A percentile compares a stretch with the other conserved stretches of the same genome.
Conservation (phyloP, 108 stramenopile species). For the Fragilaria crotonensis region DNA sequence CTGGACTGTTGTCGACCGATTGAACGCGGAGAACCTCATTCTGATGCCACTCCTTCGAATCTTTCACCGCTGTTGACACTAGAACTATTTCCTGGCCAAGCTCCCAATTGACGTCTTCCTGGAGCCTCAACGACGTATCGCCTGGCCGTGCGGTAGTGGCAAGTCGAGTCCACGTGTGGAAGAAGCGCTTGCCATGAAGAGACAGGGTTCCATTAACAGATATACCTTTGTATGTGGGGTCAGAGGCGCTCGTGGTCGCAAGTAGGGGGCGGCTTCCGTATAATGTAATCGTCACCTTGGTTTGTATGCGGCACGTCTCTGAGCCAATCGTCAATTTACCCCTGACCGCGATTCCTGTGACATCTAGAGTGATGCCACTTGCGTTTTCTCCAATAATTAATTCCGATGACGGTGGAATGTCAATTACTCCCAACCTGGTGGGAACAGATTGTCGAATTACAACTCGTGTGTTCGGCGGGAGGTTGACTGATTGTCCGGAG, state of each 20-base stretch:
- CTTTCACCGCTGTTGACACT: conserved; percentile 24
- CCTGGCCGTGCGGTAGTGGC: conserved; percentile 16
- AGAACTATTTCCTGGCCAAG: conserved; percentile 31
- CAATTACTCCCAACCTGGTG: conserved; percentile 15
- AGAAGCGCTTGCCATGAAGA: conserved; percentile 30
- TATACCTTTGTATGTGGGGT: conserved; percentile 30
- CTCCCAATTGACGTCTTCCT: conserved; percentile 39
- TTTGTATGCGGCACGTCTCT: conserved; percentile 19
- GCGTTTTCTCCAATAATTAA: conserved; percentile 30
- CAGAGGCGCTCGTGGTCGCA: conserved; percentile 2
- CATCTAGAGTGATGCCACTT: conserved; percentile 15
- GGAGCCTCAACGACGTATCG: conserved; percentile 17
- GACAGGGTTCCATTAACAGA: conserved; percentile 19
- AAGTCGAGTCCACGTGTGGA: conserved; percentile 36
- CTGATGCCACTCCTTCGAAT: conserved; percentile 19
- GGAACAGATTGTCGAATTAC: conserved; percentile 5
- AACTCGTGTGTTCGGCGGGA: conserved; percentile 17
- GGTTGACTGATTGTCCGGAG: conserved; percentile 9
- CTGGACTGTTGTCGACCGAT: conserved; percentile 5
- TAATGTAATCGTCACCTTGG: conserved; percentile 25
- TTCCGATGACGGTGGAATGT: conserved; percentile 17
- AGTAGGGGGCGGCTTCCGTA: conserved; percentile 21
- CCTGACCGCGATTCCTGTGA: conserved; percentile 18
- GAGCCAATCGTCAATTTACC: conserved; percentile 23
- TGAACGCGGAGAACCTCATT: conserved; percentile 28